Conservation (phyloP, 495 filamentous ascomycete genomes). For the Aspergillus mulundensis region DNA sequence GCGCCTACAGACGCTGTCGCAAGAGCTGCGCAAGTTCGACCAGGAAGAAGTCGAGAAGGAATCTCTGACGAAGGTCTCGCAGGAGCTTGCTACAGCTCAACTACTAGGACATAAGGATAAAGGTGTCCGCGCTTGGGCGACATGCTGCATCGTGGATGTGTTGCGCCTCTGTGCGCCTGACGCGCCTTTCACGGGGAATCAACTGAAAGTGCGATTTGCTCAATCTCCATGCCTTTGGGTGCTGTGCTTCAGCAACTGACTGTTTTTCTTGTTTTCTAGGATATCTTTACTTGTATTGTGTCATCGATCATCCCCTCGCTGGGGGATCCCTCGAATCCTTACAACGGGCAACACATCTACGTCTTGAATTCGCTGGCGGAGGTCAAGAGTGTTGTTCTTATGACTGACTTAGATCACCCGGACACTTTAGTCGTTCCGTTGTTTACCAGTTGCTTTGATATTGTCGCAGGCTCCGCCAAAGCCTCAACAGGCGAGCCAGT, state of each 20-base stretch:
- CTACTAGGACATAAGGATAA: conserved; percentile 86
- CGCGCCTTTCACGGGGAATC: conserved; percentile 85
- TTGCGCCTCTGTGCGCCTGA: conserved; percentile 90
- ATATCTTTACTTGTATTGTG: conserved; percentile 89
- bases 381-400: conserved; percentile 88
- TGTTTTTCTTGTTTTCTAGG: conserved; percentile 44
- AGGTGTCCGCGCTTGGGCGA: conserved; percentile 83
- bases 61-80: conserved; percentile 79
- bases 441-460: conserved; percentile 87
- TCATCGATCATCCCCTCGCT: conserved; percentile 78
- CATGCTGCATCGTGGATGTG: conserved; percentile 90
- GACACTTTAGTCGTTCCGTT: conserved; percentile 73
- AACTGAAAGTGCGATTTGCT: conserved; percentile 70
- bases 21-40: conserved; percentile 80
- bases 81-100: conserved; percentile 79
- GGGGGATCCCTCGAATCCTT: conserved; percentile 81
- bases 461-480: conserved; percentile 74
- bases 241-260: background rate
- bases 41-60: conserved; percentile 80
- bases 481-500: conserved; percentile 71
- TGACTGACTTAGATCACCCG: conserved; percentile 82
- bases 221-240: background rate
- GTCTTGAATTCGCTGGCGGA: conserved; percentile 84
- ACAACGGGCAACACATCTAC: conserved; percentile 88
- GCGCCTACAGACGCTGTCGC: conserved; percentile 72